Percentiles rank a stretch among this genome's conserved stretches.
phyloP scores from a whole-genome alignment of 2,329 filamentous ascomycete genomes.

The Apiospora sp. region DNA sequence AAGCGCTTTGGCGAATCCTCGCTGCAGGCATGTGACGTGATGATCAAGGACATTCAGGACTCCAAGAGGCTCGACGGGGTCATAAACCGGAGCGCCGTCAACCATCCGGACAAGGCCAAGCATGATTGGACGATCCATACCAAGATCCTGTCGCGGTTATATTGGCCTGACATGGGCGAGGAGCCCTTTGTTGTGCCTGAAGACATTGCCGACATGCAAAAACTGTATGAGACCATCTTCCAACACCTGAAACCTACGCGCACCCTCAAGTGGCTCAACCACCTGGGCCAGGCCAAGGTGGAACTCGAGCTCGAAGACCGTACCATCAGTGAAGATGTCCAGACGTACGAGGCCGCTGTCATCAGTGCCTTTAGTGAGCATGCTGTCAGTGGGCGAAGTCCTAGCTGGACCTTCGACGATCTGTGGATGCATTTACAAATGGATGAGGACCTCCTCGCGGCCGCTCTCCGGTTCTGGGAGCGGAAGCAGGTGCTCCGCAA shows the following conservation, averaged over 20 bases:
- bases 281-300: slow-evolving; percentile 80
- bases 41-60: slow-evolving; percentile 92
- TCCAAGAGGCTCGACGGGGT: slow-evolving; percentile 76
- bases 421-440: slow-evolving; percentile 68
- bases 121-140: slow-evolving; percentile 66
- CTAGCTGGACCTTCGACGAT: slow-evolving; percentile 58
- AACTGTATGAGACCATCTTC: slow-evolving; percentile 77
- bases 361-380: slow-evolving; percentile 75
- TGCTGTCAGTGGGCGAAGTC: slow-evolving; percentile 39
- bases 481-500: slow-evolving; percentile 71
- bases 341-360: slow-evolving; percentile 86
- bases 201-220: slow-evolving; percentile 67
- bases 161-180: slow-evolving; percentile 85
- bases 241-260: slow-evolving; percentile 81
- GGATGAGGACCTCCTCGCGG: slow-evolving; percentile 74
- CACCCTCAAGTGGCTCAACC: slow-evolving; percentile 88
- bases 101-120: slow-evolving; percentile 36
- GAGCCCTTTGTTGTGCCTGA: slow-evolving; percentile 72
- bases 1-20: slow-evolving; percentile 85
- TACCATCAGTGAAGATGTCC: slow-evolving; percentile 73
- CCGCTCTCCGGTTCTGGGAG: slow-evolving; percentile 77
- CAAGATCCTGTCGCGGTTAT: slow-evolving; percentile 89
- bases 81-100: slow-evolving; percentile 59
- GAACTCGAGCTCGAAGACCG: slow-evolving; percentile 86
- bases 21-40: slow-evolving; percentile 94